Conservation (phyloP, 306 rosid species). For the Malus orientalis region DNA sequence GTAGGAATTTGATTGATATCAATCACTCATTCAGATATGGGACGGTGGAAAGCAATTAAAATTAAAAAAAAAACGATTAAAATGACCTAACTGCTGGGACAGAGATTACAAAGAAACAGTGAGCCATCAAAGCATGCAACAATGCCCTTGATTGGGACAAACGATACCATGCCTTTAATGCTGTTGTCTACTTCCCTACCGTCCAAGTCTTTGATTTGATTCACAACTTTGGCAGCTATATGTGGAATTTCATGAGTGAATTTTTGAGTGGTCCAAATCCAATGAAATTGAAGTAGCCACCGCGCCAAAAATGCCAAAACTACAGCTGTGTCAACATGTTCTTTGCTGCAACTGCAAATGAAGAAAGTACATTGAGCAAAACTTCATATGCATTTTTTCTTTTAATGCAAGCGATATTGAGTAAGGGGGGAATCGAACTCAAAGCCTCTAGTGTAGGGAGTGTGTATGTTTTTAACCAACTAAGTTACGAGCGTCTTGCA, state of each 20-base stretch:
- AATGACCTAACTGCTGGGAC: not conserved
- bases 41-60: not conserved
- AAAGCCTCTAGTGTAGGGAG: too few relatives aligned
- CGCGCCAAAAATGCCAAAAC: slow-evolving; percentile 6
- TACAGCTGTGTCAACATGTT: slow-evolving; percentile 13
- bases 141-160: not conserved
- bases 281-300: not conserved
- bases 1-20: not conserved
- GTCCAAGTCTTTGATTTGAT: slow-evolving; percentile 2
- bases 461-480: too few relatives aligned
- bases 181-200: slow-evolving; percentile 12
- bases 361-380: not conserved
- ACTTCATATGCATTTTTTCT: too few relatives aligned
- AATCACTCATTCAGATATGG: not conserved
- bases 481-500: too few relatives aligned
- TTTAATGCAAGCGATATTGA: too few relatives aligned
- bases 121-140: not conserved
- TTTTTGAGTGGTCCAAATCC: slow-evolving; percentile 9
- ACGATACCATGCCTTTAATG: not conserved
- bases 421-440: too few relatives aligned
- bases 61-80: not conserved
- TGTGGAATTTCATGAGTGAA: not conserved
- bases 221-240: not conserved
- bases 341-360: not conserved
- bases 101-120: not conserved